phyloP scores from a whole-genome alignment of 345 rosid genomes.

The Salix udensis region DNA sequence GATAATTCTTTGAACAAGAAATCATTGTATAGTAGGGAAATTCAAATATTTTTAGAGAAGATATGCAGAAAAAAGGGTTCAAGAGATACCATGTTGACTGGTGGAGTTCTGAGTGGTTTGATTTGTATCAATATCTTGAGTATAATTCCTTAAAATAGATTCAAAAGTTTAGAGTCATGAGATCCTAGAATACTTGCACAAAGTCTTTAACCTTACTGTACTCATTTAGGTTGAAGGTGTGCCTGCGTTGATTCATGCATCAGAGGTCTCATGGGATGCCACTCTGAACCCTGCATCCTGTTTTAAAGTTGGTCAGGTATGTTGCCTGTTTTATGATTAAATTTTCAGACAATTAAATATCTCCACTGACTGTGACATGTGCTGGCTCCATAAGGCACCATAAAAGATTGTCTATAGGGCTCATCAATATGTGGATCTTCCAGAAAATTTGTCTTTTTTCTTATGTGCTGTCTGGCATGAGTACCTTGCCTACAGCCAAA shows the following conservation, averaged over 20 bases:
- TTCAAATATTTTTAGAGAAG: background rate
- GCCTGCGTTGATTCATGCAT: conserved; percentile 84
- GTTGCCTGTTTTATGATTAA: conserved; percentile 5
- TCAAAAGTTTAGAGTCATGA: background rate
- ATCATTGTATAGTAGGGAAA: background rate
- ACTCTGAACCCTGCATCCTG: conserved; percentile 78
- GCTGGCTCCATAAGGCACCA: background rate
- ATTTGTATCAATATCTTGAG: background rate
- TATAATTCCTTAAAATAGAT: background rate
- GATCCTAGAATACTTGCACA: background rate
- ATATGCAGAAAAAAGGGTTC: background rate
- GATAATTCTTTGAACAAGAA: background rate
- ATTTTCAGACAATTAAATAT: conserved; percentile 1
- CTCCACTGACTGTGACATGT: background rate
- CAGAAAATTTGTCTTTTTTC: background rate
- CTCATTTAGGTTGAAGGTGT: conserved; percentile 75
- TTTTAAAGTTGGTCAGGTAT: conserved; percentile 89
- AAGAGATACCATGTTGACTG: background rate
- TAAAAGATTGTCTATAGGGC: too few species aligned
- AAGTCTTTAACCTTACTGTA: background rate
- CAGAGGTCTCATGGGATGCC: conserved; percentile 96
- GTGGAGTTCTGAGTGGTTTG: background rate
- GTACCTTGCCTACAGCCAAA: conserved; percentile 2
- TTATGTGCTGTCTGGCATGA: background rate
- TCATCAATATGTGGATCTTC: background rate